Evolutionary conservation across 1,284 basidiomycete species (phyloP), one percentile per base, ranked within the genome.

Genomic region (Fomitopsis betulina): DNA sequence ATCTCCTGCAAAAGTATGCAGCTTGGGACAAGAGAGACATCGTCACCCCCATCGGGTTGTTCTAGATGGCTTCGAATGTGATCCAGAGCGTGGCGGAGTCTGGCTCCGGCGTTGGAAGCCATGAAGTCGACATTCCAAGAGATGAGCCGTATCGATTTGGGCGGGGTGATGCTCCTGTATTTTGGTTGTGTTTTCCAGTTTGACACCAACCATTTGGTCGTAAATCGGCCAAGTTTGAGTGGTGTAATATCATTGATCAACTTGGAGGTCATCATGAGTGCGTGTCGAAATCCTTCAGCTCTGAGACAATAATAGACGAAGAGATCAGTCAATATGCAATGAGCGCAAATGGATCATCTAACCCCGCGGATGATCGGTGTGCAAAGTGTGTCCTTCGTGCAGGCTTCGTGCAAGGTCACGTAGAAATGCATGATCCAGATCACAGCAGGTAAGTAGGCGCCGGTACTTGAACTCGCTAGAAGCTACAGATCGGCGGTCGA

Each of bases 1-100:
- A 91, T 79, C 68, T 91, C 89, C 68, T 91, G 88, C 60, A 91
- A 70, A 60, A 89, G 71, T 58, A 91, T 77, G 53, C 79, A 78
- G 64, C 81, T 84, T 5, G 85, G 82, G 56, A 75, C 74, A 0
- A 82, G 82, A n/a, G 73, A 74, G 42, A 19, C 42, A 27, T 57
- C 51, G 30, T 19, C 33, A 2, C 15, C 32, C 54, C 76, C 63
- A 69, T 5, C 66, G 63, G 59, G 69, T 63, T 79, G 79, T 47
- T 87, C 75, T 2, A 85, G 75, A 7, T 78, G 73, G 42, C 70
- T 66, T 64, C 80, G 78, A 58, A 89, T 76, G 67, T 87, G 74
- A 15, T 77, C 72, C 55, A 89, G 72, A n/a, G 76, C 78, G 3
- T 74, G 69, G 2, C 61, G 59, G 12, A 86, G 72, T 9, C 87